Evolutionary conservation across 73 alveolate species (phyloP), one percentile per base, ranked within the genome.

Genomic region (Durusdinium trenchii): DNA sequence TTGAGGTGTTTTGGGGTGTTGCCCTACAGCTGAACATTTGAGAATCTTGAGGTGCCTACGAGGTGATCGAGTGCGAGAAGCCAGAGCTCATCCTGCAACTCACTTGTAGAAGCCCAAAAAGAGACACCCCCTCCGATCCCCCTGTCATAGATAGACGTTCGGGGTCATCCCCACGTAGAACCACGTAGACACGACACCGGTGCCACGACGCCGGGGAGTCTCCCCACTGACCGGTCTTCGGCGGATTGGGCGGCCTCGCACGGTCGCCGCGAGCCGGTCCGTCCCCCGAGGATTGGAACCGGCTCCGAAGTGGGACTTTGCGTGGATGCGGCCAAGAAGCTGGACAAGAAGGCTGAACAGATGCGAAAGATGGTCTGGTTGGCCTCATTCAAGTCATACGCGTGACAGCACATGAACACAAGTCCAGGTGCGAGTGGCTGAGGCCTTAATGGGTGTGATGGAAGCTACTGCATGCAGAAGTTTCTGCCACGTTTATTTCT

Each of bases 21-120:
- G n/a, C n/a, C n/a, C n/a, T n/a, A n/a, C n/a, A n/a, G n/a, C n/a
- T n/a, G n/a, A n/a, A n/a, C n/a, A n/a, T n/a, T n/a, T n/a, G n/a
- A n/a, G n/a, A n/a, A n/a, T 60, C 54, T 36, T 23, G 60, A 69
- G 99, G 99, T 54, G 94, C 93, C 46, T 76, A 94, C 71, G 99
- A 94, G 93, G 99, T 94, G 83, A 81, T 78, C 20, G 99, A 94
- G 91, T 94, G 99, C 84, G 45, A 78, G n/a, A 94, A 94, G 48
- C 99, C 99, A n/a, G 99, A 94, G 99, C 50, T 90, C 48, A 67
- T 62, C 57, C 40, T 62, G 85, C n/a, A 3, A 40, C 82, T 42
- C 42, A 46, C 18, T 4, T 50, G 75, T 40, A 84, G n/a, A 64
- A n/a, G n/a, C n/a, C n/a, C n/a, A n/a, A n/a, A n/a, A n/a, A n/a